phyloP scores from a whole-genome alignment of 257 asterid species.

The Solanum ossicruentum region DNA sequence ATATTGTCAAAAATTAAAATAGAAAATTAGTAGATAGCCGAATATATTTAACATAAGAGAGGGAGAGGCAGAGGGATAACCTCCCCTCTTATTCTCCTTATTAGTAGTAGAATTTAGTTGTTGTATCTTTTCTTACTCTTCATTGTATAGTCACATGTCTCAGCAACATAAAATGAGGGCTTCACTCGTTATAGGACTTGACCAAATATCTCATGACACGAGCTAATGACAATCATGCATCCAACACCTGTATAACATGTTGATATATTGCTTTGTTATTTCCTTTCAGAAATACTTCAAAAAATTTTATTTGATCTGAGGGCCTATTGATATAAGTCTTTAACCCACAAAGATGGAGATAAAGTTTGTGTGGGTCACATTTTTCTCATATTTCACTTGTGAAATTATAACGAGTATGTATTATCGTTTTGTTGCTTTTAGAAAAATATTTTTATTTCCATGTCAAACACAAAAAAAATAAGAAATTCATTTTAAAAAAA shows the following conservation, averaged over 20 bases:
- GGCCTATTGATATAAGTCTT: too few relatives aligned
- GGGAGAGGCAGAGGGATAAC: neutral
- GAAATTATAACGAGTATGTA: neutral
- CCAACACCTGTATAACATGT: too few relatives aligned
- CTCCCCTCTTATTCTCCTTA: neutral
- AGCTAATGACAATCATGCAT: too few relatives aligned
- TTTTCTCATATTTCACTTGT: neutral
- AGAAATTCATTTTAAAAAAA: too few relatives aligned
- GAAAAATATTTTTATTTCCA: neutral
- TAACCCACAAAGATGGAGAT: neutral
- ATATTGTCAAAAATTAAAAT: neutral
- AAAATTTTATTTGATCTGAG: neutral
- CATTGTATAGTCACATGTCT: neutral
- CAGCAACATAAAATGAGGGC: too few relatives aligned
- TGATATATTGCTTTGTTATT: too few relatives aligned
- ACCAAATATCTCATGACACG: too few relatives aligned
- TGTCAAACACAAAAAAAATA: neutral
- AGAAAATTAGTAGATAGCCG: neutral
- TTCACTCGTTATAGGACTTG: too few relatives aligned
- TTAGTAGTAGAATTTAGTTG: neutral
- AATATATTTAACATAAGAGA: too few relatives aligned
- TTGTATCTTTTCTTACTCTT: neutral
- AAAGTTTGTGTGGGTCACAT: neutral
- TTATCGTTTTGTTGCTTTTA: neutral
- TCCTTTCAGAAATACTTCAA: neutral